A percentile compares a stretch with the other conserved stretches of the same genome.
Conservation (phyloP, 148 eudicot genomes). For the Beta vulgaris region DNA sequence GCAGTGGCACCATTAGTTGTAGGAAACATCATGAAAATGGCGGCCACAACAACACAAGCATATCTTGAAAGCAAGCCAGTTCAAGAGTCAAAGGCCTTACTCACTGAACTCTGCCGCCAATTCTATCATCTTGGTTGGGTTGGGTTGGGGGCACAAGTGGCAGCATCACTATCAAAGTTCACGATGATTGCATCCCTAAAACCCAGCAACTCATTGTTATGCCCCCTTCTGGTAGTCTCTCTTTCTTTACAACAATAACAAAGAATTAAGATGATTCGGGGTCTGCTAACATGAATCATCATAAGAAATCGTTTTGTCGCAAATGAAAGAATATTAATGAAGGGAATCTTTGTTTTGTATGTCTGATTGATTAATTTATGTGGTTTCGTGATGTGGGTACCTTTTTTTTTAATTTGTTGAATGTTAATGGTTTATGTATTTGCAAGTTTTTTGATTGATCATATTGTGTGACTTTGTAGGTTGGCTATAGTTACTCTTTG, state of each 20-base stretch:
- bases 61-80: slow-evolving; percentile 66
- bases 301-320: too few relatives aligned
- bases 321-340: too few relatives aligned
- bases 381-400: too few relatives aligned
- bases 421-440: too few relatives aligned
- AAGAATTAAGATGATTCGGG: too few relatives aligned
- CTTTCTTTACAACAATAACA: background rate
- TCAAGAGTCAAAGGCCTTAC: slow-evolving; percentile 56
- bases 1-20: slow-evolving; percentile 32
- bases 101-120: slow-evolving; percentile 85
- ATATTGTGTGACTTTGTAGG: slow-evolving; percentile 7
- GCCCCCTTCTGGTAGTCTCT: slow-evolving; percentile 84
- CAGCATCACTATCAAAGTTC: slow-evolving; percentile 90
- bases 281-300: too few relatives aligned
- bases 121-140: slow-evolving; percentile 93
- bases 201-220: slow-evolving; percentile 80
- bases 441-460: slow-evolving; percentile 16
- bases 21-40: slow-evolving; percentile 41
- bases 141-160: slow-evolving; percentile 99
- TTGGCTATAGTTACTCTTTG: slow-evolving; percentile 5
- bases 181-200: slow-evolving; percentile 74
- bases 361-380: background rate
- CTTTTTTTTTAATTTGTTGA: too few relatives aligned
- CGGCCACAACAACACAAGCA: slow-evolving; percentile 43
- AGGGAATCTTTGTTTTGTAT: slow-evolving; percentile 10